Base-by-base conservation (phyloP, 75 land plant genomes). In the Selaginella tamariscina region DNA sequence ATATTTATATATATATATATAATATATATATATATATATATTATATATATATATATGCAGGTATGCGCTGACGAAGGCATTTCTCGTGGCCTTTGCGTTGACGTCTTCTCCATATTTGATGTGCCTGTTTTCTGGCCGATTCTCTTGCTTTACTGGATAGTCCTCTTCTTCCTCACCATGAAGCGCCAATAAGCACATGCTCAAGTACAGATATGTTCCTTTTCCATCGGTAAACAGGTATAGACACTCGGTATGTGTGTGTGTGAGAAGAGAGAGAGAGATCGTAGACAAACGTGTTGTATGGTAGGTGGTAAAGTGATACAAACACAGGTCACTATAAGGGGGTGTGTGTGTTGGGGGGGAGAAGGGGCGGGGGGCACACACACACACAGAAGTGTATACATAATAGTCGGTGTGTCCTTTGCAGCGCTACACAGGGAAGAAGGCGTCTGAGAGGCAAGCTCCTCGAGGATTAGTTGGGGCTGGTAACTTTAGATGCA, bases 221-320 rank as follows among this genome's bases (percentile, higher is more conserved):
- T 81, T 84, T 68, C 56, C 78, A 0, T 81, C 67, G 86, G 86
- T 1, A 84, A 84, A 71, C 83, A 84, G 86, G 86, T 79, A 81
- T n/a, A n/a, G n/a, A n/a, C n/a, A n/a, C n/a, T n/a, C n/a, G n/a
- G n/a, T n/a, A n/a, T n/a, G n/a, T n/a, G n/a, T n/a, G n/a, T n/a
- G n/a, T n/a, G n/a, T n/a, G n/a, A n/a, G n/a, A n/a, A n/a, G n/a
- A n/a, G n/a, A n/a, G n/a, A 39, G 49, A 39, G 49, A 39, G 49
- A 39, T 39, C 49, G 49, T 39, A 5, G 5, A 5, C 49, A 5
- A 39, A n/a, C n/a, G n/a, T n/a, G n/a, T n/a, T n/a, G n/a, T n/a
- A n/a, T n/a, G n/a, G n/a, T n/a, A n/a, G n/a, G n/a, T n/a, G n/a
- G n/a, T n/a, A n/a, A n/a, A n/a, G n/a, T n/a, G n/a, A n/a, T n/a